Evolutionary conservation across 78 protist species (phyloP), one percentile per base, ranked within the genome.

Genomic region (Polysphondylium violaceum): DNA sequence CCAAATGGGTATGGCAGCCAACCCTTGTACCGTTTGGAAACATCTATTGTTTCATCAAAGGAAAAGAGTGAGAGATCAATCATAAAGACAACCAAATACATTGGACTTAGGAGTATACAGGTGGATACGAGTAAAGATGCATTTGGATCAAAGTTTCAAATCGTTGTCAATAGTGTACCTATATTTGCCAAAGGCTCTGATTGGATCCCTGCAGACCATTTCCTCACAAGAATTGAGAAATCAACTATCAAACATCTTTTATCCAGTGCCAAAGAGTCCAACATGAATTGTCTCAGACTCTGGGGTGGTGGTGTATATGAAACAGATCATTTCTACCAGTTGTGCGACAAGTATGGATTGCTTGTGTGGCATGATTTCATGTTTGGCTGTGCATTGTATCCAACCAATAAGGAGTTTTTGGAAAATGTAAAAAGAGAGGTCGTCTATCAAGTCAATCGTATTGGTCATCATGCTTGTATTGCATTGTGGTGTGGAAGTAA

Each of bases 311-410:
- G 95, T 36, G 41, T 58, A 14, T 92, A 92, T 36, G 95, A 92
- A 73, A n/a, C 35, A 8, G 94, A 77, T n/a, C 29, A 21, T 17
- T 87, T 94, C 51, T 87, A 87, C 74, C 69, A 87, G 5, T 2
- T 43, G 0, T 94, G 96, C 61, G 95, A 94, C 33, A 51, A 64
- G 21, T 25, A 41, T 33, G 98, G 97, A 35, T 65, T 96, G 8
- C n/a, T 96, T 55, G 44, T 96, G n/a, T 96, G 97, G 98, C 95
- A 96, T 63, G 98, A 96, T 55, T 93, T 94, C n/a, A 88, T 89
- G 96, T 96, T 95, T 59, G 96, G 95, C 2, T 96, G 97, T 69
- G 77, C 96, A 9, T 63, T 96, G 29, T 94, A 96, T 40, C 98
- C 98, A n/a, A 23, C 93, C 0, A 85, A 95, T 77, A 72, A 27